phyloP scores from a whole-genome alignment of 2,329 filamentous ascomycete species.

The Diaporthe velutina region DNA sequence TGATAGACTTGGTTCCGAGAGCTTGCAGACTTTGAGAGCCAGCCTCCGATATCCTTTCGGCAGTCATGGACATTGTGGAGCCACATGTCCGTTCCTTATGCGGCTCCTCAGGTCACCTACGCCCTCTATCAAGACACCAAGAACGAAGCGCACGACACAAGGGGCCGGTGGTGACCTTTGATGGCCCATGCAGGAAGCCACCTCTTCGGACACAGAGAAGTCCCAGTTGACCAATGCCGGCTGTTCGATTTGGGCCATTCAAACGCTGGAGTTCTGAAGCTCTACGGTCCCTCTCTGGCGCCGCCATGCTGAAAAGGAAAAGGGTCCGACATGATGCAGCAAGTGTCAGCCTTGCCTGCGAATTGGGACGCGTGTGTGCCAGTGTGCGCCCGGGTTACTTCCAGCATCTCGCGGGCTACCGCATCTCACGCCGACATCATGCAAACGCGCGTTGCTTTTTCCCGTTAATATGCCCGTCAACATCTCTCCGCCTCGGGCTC shows the following conservation, averaged over 20 bases:
- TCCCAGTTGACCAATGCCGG: conserved; percentile 9
- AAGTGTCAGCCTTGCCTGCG: conserved; percentile 20
- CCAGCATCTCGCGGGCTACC: background rate
- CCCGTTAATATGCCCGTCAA: conserved; percentile 1
- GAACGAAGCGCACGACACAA: background rate
- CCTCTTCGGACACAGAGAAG: background rate
- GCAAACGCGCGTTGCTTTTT: conserved; percentile 20
- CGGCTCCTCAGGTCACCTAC: background rate
- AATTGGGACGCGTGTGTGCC: conserved; percentile 21
- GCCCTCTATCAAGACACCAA: background rate
- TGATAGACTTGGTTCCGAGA: background rate
- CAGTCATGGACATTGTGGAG: background rate
- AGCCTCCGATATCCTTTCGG: background rate
- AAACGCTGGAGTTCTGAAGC: background rate
- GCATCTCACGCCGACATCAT: background rate
- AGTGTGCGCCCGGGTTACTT: background rate
- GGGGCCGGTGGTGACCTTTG: background rate
- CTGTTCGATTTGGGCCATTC: conserved; percentile 9
- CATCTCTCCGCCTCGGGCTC: conserved; percentile 9
- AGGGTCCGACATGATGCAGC: conserved; percentile 15
- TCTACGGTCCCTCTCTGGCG: background rate
- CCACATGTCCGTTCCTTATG: conserved; percentile 3
- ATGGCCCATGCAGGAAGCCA: background rate
- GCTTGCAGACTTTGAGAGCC: background rate
- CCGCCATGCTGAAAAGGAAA: conserved; percentile 1